Evolutionary conservation across 202 grass and related monocot genomes (phyloP), one percentile per base, ranked within the genome.

Genomic region (Bolboschoenoplectus hybrid): DNA sequence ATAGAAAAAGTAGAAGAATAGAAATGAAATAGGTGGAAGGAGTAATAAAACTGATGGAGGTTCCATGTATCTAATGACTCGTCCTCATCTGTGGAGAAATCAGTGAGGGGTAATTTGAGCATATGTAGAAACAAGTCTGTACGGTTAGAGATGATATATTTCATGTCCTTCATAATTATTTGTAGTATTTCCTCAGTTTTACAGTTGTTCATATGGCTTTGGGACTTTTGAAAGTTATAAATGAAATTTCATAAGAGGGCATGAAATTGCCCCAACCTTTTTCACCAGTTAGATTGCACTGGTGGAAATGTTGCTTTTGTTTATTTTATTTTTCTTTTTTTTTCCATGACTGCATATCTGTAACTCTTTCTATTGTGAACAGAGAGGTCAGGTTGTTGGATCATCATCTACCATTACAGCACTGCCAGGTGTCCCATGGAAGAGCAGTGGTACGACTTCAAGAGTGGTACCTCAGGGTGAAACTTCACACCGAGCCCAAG

Each of bases 371-470:
- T 19, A 58, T 7, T 67, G 0, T 66, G 19, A 58, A 72, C 82
- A 84, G 82, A 84, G 82, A 58, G 82, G 65, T 19, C 82, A 84
- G 46, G 82, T 69, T 40, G 7, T 17, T 6, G 82, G 49, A 41
- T 71, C 66, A 35, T 17, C 81, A 50, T 67, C 81, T 51, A 83
- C 60, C 35, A 77, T 87, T 80, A 81, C 85, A 63, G 34, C 84
- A 82, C 69, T 85, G 86, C 81, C 92, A 83, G 90, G 81, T 88
- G 85, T 72, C 34, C 63, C 65, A 50, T 87, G 89, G 88, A 92
- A 75, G 85, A 84, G 49, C 67, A 89, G 84, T 85, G 89, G 85
- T 79, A 57, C 67, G 17, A 85, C 32, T 71, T 91, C 96, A 87
- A 94, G 84, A 84, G 73, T 82, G 60, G 53, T 85, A 50, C 90